phyloP scores from a whole-genome alignment of 768 basidiomycete species.

The Collybia sordida region DNA sequence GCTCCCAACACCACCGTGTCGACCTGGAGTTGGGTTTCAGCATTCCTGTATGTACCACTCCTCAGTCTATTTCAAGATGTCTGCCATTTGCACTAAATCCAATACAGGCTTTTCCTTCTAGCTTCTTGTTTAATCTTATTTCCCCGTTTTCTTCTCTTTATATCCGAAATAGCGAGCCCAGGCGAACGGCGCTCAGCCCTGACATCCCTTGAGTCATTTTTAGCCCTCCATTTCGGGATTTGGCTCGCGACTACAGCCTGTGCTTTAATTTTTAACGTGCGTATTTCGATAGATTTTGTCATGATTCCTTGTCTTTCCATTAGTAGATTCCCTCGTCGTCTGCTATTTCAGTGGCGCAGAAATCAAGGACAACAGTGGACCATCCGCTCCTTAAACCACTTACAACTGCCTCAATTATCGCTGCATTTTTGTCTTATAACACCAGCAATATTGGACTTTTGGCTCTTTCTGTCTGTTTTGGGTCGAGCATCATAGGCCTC shows the following conservation, averaged over 20 bases:
- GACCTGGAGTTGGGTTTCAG: slow-evolving; percentile 27
- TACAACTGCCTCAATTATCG: slow-evolving; percentile 48
- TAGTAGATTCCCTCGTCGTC: slow-evolving; percentile 46
- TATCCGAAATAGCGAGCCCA: slow-evolving; percentile 44
- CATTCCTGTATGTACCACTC: slow-evolving; percentile 24
- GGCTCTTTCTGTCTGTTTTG: slow-evolving; percentile 47
- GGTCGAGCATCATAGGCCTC: slow-evolving; percentile 51
- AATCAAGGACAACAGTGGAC: slow-evolving; percentile 20
- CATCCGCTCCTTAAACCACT: slow-evolving; percentile 70
- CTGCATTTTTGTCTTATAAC: slow-evolving; percentile 69
- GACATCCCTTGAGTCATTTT: slow-evolving; percentile 68
- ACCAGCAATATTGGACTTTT: slow-evolving; percentile 56
- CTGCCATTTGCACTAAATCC: slow-evolving; percentile 14
- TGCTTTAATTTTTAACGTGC: slow-evolving; percentile 60
- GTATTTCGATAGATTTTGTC: slow-evolving; percentile 12
- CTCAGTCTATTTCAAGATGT: slow-evolving; percentile 10
- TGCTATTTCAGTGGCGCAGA: slow-evolving; percentile 27
- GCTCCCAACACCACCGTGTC: slow-evolving; percentile 15
- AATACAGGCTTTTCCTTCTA: slow-evolving; percentile 18
- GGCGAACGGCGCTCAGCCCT: slow-evolving; percentile 39
- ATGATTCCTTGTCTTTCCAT: slow-evolving; percentile 2
- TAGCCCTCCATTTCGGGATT: slow-evolving; percentile 67
- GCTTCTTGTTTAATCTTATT: slow-evolving; percentile 41
- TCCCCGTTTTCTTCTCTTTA: slow-evolving; percentile 68
- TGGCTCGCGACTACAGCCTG: slow-evolving; percentile 54